A percentile compares a stretch with the other conserved stretches of the same genome.
phyloP scores from a whole-genome alignment of 1,284 basidiomycete genomes.

The Melampsora occidentalis region DNA sequence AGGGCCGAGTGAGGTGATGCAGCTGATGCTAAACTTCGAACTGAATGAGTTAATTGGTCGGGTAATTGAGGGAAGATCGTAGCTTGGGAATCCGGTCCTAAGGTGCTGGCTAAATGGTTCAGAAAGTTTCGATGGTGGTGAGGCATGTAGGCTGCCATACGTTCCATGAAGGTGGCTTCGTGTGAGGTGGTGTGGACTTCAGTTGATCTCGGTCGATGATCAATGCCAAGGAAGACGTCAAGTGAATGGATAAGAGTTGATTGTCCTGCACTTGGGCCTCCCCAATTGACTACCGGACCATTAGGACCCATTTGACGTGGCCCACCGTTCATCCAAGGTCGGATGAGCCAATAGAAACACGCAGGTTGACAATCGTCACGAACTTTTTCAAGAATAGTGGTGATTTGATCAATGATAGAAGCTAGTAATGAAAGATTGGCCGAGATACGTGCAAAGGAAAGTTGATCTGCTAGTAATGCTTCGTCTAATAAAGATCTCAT shows the following conservation, averaged over 20 bases:
- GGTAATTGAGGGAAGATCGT: constrained; percentile 21
- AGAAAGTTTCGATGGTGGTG: constrained; percentile 87
- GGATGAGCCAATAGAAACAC: constrained; percentile 76
- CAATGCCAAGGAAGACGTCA: constrained; percentile 82
- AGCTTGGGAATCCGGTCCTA: constrained; percentile 1
- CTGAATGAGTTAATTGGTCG: constrained; percentile 26
- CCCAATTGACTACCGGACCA: constrained; percentile 60
- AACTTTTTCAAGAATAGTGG: constrained; percentile 65
- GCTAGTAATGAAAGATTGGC: constrained; percentile 68
- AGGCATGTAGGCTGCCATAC: constrained; percentile 88
- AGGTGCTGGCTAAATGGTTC: constrained; percentile 62
- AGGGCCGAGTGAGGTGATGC: no score
- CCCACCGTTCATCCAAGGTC: constrained; percentile 88
- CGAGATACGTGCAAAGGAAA: constrained; percentile 71
- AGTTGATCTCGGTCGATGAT: constrained; percentile 58
- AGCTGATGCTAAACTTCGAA: no score
- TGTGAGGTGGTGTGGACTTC: constrained; percentile 33
- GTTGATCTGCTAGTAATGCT: constrained; percentile 77
- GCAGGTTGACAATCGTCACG: constrained; percentile 72
- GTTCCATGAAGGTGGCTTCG: constrained; percentile 64
- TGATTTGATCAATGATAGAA: constrained; percentile 66
- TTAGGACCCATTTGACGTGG: constrained; percentile 60
- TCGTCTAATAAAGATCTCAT: constrained; percentile 91
- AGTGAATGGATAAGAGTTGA: constrained; percentile 82
- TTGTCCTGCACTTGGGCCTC: constrained; percentile 87